phyloP scores from a whole-genome alignment of 768 basidiomycete species.

The Pleurotus sapidus region DNA sequence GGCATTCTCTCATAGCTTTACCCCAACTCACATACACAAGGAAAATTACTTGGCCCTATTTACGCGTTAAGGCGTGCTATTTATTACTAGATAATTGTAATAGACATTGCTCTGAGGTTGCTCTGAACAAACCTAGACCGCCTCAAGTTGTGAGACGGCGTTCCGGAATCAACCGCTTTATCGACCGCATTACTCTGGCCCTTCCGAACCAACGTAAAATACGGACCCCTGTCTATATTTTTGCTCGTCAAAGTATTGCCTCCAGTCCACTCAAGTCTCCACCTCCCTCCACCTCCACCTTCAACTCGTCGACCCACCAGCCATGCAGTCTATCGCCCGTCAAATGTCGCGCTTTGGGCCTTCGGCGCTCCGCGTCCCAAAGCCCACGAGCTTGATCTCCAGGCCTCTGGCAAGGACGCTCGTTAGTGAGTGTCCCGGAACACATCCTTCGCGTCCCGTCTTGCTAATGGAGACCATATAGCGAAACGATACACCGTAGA shows the following conservation, averaged over 20 bases:
- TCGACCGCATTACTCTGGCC: neutral
- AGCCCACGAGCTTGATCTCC: conserved; percentile 27
- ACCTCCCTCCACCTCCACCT: neutral
- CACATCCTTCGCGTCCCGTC: no score
- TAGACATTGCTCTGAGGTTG: neutral
- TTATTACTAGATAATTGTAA: conserved; percentile 4
- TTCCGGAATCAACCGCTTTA: conserved; percentile 1
- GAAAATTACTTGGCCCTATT: neutral
- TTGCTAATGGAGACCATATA: conserved; percentile 19
- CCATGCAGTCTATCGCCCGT: conserved; percentile 13
- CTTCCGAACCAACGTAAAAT: conserved; percentile 1
- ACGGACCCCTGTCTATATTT: neutral
- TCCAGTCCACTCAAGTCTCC: neutral
- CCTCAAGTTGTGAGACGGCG: neutral
- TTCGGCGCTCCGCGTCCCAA: conserved; percentile 19
- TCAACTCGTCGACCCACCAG: neutral
- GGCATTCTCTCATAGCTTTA: neutral
- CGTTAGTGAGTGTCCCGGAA: conserved; percentile 48
- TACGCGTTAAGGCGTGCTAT: neutral
- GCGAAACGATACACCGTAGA: conserved; percentile 82
- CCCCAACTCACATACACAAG: conserved; percentile 14
- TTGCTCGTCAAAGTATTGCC: neutral
- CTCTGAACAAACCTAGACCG: no score
- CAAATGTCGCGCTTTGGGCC: conserved; percentile 14
- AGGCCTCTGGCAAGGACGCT: conserved; percentile 35